A percentile compares a stretch with the other conserved stretches of the same genome.
These are phyloP conservation scores for Crithidia acanthocephali DNA, from an alignment of 208 protist species.

Conservation along the genomic window DNA sequence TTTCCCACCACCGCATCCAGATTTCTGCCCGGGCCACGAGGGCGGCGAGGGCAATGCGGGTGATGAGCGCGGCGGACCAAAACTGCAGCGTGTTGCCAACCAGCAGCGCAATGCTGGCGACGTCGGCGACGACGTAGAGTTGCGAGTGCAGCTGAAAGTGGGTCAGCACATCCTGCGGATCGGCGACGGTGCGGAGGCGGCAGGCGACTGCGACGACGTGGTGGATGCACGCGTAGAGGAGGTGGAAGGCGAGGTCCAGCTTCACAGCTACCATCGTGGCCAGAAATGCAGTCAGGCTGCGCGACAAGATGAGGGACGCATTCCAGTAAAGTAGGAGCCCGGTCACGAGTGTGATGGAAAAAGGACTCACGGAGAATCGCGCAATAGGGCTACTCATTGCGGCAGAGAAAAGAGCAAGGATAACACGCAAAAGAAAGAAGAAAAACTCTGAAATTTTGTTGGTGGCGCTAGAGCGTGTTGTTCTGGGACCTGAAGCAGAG, in stretches of 20 bases:
- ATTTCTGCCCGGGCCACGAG: constrained; percentile 33
- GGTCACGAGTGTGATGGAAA: constrained; percentile 12
- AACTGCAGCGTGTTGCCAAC: constrained; percentile 36
- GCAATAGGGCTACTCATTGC: constrained; percentile 9
- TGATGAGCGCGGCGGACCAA: constrained; percentile 37
- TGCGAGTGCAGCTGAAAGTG: constrained; percentile 28
- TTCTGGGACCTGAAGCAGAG: too few relatives aligned
- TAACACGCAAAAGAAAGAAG: neutral
- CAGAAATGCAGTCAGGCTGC: constrained; percentile 27
- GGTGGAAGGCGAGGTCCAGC: constrained; percentile 23
- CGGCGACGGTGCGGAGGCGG: constrained; percentile 15
- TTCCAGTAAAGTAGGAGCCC: constrained; percentile 64
- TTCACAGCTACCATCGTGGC: constrained; percentile 30
- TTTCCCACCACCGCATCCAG: constrained; percentile 39
- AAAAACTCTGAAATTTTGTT: neutral
- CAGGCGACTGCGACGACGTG: constrained; percentile 8
- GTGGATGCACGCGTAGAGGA: constrained; percentile 26
- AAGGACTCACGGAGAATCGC: constrained; percentile 21
- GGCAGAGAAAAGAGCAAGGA: neutral
- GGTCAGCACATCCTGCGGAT: constrained; percentile 17
- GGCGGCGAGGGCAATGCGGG: constrained; percentile 33
- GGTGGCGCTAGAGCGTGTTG: too few relatives aligned
- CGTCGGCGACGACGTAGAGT: constrained; percentile 24
- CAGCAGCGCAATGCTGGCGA: constrained; percentile 27
- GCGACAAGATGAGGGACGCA: constrained; percentile 38